These are phyloP conservation scores for Garcileccinum viscosum DNA, from an alignment of 1,284 basidiomycete species.

Conservation along the genomic window DNA sequence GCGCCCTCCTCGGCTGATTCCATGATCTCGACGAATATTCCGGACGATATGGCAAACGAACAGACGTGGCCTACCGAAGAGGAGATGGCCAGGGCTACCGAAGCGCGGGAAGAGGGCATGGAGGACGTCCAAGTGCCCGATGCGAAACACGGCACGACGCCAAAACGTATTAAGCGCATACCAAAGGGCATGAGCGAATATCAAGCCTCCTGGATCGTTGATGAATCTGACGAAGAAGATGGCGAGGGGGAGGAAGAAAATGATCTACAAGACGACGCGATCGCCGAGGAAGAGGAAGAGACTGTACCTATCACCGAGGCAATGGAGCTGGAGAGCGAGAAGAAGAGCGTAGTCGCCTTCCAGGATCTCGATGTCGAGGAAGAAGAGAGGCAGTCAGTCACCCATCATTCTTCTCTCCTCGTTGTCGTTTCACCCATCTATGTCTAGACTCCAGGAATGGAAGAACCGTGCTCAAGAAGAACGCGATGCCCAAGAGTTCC, in stretches of 20 bases:
- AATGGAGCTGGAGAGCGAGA: slow-evolving; percentile 67
- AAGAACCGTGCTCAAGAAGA: slow-evolving; percentile 72
- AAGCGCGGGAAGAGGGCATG: slow-evolving; percentile 37
- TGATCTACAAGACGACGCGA: slow-evolving; percentile 42
- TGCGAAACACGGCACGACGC: slow-evolving; percentile 70
- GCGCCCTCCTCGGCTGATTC: slow-evolving; percentile 82
- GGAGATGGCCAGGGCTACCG: slow-evolving; percentile 72
- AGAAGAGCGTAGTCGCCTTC: slow-evolving; percentile 60
- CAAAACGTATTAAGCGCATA: slow-evolving; percentile 75
- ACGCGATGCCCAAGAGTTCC: slow-evolving; percentile 84
- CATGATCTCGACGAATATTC: slow-evolving; percentile 85
- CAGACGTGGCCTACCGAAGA: slow-evolving; percentile 99
- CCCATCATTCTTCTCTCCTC: not conserved
- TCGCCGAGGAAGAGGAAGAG: slow-evolving; percentile 53
- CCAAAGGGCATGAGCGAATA: slow-evolving; percentile 93
- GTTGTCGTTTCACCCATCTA: slow-evolving; percentile 14
- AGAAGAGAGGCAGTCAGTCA: slow-evolving; percentile 79
- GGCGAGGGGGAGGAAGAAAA: slow-evolving; percentile 42
- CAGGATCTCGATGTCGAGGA: slow-evolving; percentile 84
- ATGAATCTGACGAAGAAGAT: slow-evolving; percentile 77
- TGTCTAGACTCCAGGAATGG: slow-evolving; percentile 70
- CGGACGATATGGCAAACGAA: slow-evolving; percentile 90
- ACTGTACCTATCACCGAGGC: slow-evolving; percentile 51
- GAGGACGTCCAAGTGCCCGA: slow-evolving; percentile 57
- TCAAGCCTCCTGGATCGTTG: slow-evolving; percentile 92